Base-by-base conservation (phyloP, 2,329 filamentous ascomycete genomes). In the Talaromyces sp. region DNA sequence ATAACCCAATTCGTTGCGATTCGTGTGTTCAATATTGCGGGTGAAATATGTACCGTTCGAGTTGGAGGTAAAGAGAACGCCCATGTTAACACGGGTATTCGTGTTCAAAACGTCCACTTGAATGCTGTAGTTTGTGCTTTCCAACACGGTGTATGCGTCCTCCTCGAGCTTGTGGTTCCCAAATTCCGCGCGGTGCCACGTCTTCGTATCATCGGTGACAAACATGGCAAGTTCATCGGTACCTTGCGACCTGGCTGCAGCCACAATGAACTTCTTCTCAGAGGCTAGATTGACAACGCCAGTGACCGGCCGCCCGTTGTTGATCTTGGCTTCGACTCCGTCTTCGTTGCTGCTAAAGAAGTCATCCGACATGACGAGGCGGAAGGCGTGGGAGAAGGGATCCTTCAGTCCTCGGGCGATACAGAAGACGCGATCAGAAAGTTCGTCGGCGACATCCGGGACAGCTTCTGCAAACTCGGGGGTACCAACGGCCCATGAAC, bases 41-140 rank as follows among this genome's bases (percentile, higher is more conserved):
- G 90, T 94, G 72, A 97, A 99, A 74, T 93, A 97, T 2, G 92
- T 97, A 62, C 94, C 94, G 71, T 97, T 95, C 32, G 92, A 97
- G 73, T 99, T 99, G 72, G 93, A 97, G 6, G 92, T 96, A 70
- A 97, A 93, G 60, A 99, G 81, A 11, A 89, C 87, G 35, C 94
- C 95, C 85, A 96, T 93, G 0, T 88, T 85, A 41, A 83, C 85
- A 1, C 82, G 51, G 79, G 80, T 43, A 60, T 74, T 77, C 11
- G 81, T 82, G 1, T 88, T 91, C 83, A 93, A 88, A 64, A 97
- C 92, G 74, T 97, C 92, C 59, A 99, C 87, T 76, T 97, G 93
- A 67, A 99, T 92, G 78, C 93, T 97, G 79, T 99, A 97, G 71
- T 96, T 93, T 48, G 94, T 97, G 69, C 92, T 94, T 76, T 97